Percentiles rank a stretch among this genome's conserved stretches.
Evolutionary conservation across 768 basidiomycete genomes (phyloP).

Genomic region (Tulasnella sp.): DNA sequence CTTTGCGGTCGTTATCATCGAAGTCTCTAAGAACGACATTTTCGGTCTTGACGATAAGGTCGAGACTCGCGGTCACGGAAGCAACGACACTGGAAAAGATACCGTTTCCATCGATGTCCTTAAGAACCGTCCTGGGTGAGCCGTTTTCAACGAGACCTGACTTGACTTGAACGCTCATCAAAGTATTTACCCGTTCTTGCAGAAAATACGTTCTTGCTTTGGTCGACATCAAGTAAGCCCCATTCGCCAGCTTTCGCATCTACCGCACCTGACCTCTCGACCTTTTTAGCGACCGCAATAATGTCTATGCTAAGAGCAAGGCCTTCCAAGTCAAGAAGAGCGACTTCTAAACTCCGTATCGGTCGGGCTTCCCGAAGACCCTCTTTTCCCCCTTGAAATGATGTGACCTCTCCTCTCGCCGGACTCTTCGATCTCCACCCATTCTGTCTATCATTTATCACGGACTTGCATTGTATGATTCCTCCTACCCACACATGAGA

Average conservation of each 20-base stretch:
- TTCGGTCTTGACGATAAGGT: not conserved
- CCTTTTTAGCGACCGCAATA: not conserved
- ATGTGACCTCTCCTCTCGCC: not conserved
- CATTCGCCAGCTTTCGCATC: not conserved
- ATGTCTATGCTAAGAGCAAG: not conserved
- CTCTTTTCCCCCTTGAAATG: not conserved
- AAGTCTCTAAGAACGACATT: not conserved
- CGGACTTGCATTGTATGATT: not conserved
- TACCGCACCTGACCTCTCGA: too few species aligned
- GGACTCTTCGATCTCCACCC: not conserved
- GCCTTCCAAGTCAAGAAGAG: not conserved
- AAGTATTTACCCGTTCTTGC: not conserved
- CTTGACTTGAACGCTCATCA: not conserved
- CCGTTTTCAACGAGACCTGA: not conserved
- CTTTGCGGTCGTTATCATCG: not conserved
- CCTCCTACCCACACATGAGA: not conserved
- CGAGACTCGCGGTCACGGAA: not conserved
- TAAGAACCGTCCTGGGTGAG: not conserved
- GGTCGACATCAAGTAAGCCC: not conserved
- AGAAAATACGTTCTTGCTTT: not conserved
- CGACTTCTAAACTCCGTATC: not conserved
- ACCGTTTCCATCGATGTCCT: not conserved
- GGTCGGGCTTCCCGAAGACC: not conserved
- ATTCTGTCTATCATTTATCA: not conserved
- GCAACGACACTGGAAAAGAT: not conserved